Conservation (phyloP, 2,329 filamentous ascomycete genomes). For the Venturia pyrina region DNA sequence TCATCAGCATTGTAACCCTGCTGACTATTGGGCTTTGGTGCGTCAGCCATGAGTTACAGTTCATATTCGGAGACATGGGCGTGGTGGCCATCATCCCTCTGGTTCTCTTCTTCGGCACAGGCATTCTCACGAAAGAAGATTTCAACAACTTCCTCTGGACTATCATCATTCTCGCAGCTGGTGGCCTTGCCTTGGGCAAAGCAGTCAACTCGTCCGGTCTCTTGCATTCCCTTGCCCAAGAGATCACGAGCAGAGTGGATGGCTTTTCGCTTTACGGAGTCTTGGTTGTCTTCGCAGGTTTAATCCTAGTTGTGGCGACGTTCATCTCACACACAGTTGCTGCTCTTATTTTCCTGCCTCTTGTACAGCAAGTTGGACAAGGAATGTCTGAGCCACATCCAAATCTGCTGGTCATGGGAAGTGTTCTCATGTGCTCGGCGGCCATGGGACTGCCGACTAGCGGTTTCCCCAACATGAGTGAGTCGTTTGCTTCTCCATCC, state of each 20-base stretch:
- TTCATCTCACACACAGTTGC: conserved; percentile 98
- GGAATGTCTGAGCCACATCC: conserved; percentile 84
- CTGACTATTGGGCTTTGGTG: conserved; percentile 88
- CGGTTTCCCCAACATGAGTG: conserved; percentile 99
- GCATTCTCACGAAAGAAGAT: conserved; percentile 94
- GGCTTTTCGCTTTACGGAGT: conserved; percentile 78
- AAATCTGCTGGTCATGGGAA: conserved; percentile 89
- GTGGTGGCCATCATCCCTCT: conserved; percentile 95
- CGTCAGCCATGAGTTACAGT: conserved; percentile 76
- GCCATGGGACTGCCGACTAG: conserved; percentile 94
- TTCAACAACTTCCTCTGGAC: conserved; percentile 99
- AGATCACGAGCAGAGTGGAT: conserved; percentile 65
- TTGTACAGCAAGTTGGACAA: conserved; percentile 77
- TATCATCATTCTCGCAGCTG: conserved; percentile 95
- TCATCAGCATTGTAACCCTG: conserved; percentile 76
- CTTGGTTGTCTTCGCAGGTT: conserved; percentile 68
- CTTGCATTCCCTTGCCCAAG: conserved; percentile 72
- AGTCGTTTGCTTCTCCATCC: conserved; percentile 34
- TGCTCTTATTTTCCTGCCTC: conserved; percentile 83
- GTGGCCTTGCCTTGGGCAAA: conserved; percentile 84
- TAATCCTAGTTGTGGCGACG: conserved; percentile 89
- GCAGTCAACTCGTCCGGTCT: conserved; percentile 89
- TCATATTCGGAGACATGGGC: conserved; percentile 92
- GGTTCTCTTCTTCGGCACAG: conserved; percentile 90
- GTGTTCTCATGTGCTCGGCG: conserved; percentile 93